Conservation (phyloP, 1,284 basidiomycete species). For the Phellinidium pouzarii region DNA sequence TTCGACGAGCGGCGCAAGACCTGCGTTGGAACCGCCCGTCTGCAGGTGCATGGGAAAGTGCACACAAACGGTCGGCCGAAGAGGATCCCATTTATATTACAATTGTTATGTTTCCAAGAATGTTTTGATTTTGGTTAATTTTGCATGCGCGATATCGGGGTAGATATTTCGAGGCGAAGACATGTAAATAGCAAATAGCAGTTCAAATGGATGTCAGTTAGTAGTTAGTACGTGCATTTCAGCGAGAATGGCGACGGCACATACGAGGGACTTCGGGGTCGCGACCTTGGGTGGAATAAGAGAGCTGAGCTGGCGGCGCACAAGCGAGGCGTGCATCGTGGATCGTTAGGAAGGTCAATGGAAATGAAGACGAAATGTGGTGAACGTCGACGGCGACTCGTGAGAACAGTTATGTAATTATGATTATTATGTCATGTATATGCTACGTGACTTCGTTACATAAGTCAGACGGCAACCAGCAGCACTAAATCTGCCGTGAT, state of each 20-base stretch:
- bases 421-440: no score
- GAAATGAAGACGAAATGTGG: not conserved
- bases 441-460: no score
- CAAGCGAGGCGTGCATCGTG: constrained; percentile 75
- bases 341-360: not conserved
- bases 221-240: not conserved
- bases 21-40: constrained; percentile 74
- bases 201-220: constrained; percentile 14
- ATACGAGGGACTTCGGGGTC: constrained; percentile 79
- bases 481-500: no score
- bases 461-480: no score
- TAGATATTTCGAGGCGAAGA: not conserved
- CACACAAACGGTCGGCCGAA: no score
- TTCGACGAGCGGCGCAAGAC: constrained; percentile 79
- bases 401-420: not conserved
- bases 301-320: constrained; percentile 73
- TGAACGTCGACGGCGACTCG: not conserved
- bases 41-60: constrained; percentile 23
- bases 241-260: constrained; percentile 25
- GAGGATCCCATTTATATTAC: no score
- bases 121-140: not conserved
- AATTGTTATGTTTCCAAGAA: no score
- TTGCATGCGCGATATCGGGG: not conserved
- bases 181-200: not conserved
- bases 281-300: constrained; percentile 95